These are phyloP conservation scores for Monosporozyma servazzii DNA, from an alignment of 805 yeast genomes.

Conservation along the genomic window DNA sequence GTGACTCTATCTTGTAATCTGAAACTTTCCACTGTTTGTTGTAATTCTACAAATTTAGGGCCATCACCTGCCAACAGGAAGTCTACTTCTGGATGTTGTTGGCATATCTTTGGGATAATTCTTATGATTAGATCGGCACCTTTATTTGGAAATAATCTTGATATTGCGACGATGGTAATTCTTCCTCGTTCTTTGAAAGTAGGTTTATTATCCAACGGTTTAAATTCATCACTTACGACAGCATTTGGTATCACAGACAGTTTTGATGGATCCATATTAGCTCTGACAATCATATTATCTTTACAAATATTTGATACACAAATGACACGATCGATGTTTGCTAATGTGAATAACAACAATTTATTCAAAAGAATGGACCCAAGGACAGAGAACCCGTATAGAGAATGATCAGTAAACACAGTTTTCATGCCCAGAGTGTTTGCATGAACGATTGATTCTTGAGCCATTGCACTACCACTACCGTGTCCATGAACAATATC, in stretches of 20 bases:
- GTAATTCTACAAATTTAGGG: conserved; percentile 86
- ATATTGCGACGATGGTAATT: conserved; percentile 82
- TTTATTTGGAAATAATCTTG: conserved; percentile 88
- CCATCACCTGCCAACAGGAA: conserved; percentile 95
- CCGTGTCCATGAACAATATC: conserved; percentile 96
- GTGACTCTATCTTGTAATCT: conserved; percentile 82
- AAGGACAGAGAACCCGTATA: conserved; percentile 87
- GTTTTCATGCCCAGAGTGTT: conserved; percentile 87
- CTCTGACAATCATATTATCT: conserved; percentile 87
- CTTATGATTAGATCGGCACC: conserved; percentile 87
- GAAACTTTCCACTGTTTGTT: conserved; percentile 86
- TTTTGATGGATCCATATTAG: conserved; percentile 63
- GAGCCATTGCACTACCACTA: conserved; percentile 74
- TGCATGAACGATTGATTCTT: conserved; percentile 87
- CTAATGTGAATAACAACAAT: conserved; percentile 67
- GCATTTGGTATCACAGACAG: conserved; percentile 97
- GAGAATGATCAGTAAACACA: conserved; percentile 90
- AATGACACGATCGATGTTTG: conserved; percentile 86
- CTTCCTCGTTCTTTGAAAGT: conserved; percentile 12
- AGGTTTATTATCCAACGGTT: conserved; percentile 31
- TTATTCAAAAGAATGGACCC: conserved; percentile 82
- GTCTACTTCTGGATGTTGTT: conserved; percentile 49
- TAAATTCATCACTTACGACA: conserved; percentile 73
- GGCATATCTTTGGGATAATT: conserved; percentile 76
- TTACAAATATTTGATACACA: conserved; percentile 95